A percentile compares a stretch with the other conserved stretches of the same genome.
Evolutionary conservation across 495 filamentous ascomycete genomes (phyloP).

Genomic region (Poronia punctata): DNA sequence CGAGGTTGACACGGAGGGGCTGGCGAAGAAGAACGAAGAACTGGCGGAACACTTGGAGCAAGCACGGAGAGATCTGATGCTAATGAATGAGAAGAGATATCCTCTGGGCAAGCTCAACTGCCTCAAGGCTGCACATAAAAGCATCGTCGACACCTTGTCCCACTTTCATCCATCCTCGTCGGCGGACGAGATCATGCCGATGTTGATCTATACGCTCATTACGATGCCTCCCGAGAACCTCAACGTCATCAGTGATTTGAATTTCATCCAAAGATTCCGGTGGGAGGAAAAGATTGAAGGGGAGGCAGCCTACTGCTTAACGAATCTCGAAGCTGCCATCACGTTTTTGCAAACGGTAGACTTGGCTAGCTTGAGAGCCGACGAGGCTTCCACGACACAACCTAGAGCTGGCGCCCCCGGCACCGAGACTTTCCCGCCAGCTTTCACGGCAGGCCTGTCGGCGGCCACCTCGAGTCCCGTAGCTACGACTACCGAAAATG

Average conservation of each 20-base stretch:
- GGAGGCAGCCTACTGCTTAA: conserved; percentile 92
- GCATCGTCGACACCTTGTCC: conserved; percentile 82
- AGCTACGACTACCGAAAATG: conserved; percentile 26
- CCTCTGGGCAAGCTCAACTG: conserved; percentile 88
- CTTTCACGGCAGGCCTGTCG: conserved; percentile 39
- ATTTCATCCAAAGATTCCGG: conserved; percentile 91
- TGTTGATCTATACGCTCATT: conserved; percentile 90
- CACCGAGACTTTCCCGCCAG: conserved; percentile 45
- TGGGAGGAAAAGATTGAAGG: conserved; percentile 80
- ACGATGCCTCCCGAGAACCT: conserved; percentile 82
- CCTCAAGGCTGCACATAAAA: conserved; percentile 82
- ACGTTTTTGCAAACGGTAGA: conserved; percentile 98
- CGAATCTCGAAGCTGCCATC: conserved; percentile 91
- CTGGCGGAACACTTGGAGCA: conserved; percentile 64
- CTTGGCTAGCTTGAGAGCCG: conserved; percentile 80
- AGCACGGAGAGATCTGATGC: conserved; percentile 65
- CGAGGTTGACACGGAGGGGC: conserved; percentile 38
- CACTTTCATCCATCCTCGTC: conserved; percentile 80
- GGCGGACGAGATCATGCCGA: conserved; percentile 93
- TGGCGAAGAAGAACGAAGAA: conserved; percentile 57
- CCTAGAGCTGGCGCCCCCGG: conserved; percentile 47
- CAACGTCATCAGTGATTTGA: conserved; percentile 83
- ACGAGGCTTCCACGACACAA: conserved; percentile 60
- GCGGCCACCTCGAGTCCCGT: conserved; percentile 26
- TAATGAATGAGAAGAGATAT: conserved; percentile 82